Conservation (phyloP, 805 yeast species). For the Kuraishia hungarica region DNA sequence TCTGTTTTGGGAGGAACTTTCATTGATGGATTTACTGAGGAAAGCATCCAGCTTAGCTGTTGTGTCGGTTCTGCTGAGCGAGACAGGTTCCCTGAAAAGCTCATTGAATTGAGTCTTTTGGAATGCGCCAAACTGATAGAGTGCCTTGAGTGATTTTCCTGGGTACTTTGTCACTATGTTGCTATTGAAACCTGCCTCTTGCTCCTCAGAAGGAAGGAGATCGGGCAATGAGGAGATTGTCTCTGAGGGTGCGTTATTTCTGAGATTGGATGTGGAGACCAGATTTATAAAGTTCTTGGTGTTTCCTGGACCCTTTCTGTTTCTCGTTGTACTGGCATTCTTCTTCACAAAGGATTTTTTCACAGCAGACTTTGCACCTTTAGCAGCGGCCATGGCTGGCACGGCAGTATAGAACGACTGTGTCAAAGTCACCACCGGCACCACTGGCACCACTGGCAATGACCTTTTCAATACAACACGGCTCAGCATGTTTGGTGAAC, state of each 20-base stretch:
- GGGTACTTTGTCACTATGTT: conserved; percentile 32
- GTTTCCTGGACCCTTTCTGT: conserved; percentile 24
- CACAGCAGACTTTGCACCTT: background rate
- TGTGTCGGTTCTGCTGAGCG: conserved; percentile 47
- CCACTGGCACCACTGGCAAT: background rate
- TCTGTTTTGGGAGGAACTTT: conserved; percentile 35
- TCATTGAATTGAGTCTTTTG: conserved; percentile 64
- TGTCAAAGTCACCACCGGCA: background rate
- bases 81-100: conserved; percentile 48
- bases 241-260: conserved; percentile 11
- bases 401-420: background rate
- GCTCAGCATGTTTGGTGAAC: background rate
- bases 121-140: conserved; percentile 54
- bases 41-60: conserved; percentile 28
- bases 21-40: conserved; percentile 22
- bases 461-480: background rate
- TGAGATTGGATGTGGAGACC: conserved; percentile 14
- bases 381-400: background rate
- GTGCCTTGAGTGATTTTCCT: conserved; percentile 27
- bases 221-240: conserved; percentile 11
- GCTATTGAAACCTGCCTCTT: conserved; percentile 6
- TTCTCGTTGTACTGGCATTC: conserved; percentile 12
- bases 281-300: conserved; percentile 18
- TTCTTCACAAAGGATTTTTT: conserved; percentile 21
- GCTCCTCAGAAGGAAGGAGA: conserved; percentile 9